Conservation (phyloP, 2,329 filamentous ascomycete genomes). For the Talaromyces sp. region DNA sequence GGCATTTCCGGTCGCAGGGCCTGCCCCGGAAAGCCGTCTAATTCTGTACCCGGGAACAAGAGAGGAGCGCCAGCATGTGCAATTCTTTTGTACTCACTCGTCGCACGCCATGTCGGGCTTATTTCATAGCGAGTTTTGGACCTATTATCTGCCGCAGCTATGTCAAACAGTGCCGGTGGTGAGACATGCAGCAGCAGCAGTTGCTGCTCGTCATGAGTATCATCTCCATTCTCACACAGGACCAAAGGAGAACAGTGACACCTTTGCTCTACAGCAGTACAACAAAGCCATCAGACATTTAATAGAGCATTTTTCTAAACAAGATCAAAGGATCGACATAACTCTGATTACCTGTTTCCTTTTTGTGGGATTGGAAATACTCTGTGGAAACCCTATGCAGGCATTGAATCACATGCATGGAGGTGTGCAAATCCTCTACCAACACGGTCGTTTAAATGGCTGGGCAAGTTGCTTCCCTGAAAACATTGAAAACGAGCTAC, state of each 20-base stretch:
- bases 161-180: constrained; percentile 43
- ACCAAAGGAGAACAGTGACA: constrained; percentile 10
- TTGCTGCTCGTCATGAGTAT: constrained; percentile 45
- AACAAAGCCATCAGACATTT: constrained; percentile 42
- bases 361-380: constrained; percentile 19
- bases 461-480: neutral
- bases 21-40: neutral
- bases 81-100: constrained; percentile 38
- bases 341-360: constrained; percentile 17
- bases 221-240: constrained; percentile 3
- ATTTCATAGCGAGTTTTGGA: constrained; percentile 27
- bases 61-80: constrained; percentile 32
- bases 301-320: constrained; percentile 18
- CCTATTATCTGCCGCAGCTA: constrained; percentile 41
- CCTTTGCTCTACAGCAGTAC: constrained; percentile 44
- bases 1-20: neutral
- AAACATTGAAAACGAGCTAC: constrained; percentile 12
- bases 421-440: constrained; percentile 16
- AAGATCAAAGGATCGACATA: constrained; percentile 7
- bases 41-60: constrained; percentile 19
- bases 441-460: neutral
- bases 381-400: constrained; percentile 12
- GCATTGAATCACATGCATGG: constrained; percentile 18
- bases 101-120: constrained; percentile 40
- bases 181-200: constrained; percentile 46